Base-by-base conservation (phyloP, 78 protist species). In the Dictyostelium capitatum region DNA sequence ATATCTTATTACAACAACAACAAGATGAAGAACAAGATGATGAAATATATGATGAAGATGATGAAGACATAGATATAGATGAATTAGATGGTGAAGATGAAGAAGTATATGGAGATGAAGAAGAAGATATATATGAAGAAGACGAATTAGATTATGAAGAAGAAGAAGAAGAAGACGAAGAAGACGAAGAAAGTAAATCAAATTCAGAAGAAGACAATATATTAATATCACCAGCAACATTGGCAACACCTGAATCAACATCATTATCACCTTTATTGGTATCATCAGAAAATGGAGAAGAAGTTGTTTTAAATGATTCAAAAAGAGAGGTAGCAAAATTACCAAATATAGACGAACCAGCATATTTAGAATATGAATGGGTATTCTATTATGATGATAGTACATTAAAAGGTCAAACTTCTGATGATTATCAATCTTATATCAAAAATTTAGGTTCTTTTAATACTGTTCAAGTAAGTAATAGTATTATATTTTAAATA, bases 371-470 rank as follows among this genome's bases (percentile, higher is more conserved):
- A 77, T 77, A 47, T 87, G 93, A 87, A 77, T 87, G 93, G 93
- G 81, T 73, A 37, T 87, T 87, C 65, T 87, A 77, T 69, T 87
- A 87, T 77, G 93, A 87, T 69, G 84, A 87, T 57, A 67, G 84
- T 87, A 73, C 62, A n/a, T 82, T 82, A 53, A 87, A 87, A 69
- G 93, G 93, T 37, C 74, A 80, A 64, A 48, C 83, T n/a, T 87
- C 62, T n/a, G 93, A 87, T 46, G 70, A 77, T 64, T 87, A 77
- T 65, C 83, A 87, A 64, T 87, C 84, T 20, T 64, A 53, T 50
- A 50, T 87, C 19, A 87, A 87, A 74, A 87, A 77, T 65, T 77
- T 87, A 56, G 93, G 93, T 43, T 77, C 83, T 12, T 87, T 87
- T 87, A 87, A 87, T 77, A 65, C 80, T 50, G 79, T 77, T 19